A percentile compares a stretch with the other conserved stretches of the same genome.
These are phyloP conservation scores for Fusarium globosum DNA, from an alignment of 2,329 filamentous ascomycete genomes.

Conservation along the genomic window DNA sequence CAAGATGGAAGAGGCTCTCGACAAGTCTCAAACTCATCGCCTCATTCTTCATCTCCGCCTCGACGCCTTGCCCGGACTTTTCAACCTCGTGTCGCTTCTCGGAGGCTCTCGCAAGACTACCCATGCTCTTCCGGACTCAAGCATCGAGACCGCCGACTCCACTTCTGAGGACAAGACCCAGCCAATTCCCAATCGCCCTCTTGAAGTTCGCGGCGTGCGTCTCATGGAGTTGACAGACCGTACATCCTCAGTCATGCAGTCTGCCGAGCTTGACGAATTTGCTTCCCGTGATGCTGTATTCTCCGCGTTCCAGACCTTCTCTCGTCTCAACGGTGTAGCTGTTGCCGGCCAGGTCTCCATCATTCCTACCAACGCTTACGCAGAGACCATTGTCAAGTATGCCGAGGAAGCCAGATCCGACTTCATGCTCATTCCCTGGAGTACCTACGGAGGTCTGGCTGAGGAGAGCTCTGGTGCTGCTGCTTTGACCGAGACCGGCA, in stretches of 20 bases:
- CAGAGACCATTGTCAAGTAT: conserved; percentile 78
- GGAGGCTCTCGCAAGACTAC: conserved; percentile 34
- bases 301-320: conserved; percentile 91
- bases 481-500: conserved; percentile 31
- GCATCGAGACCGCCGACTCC: neutral
- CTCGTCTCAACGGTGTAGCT: conserved; percentile 83
- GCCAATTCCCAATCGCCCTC: conserved; percentile 16
- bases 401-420: conserved; percentile 77
- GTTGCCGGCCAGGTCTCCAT: conserved; percentile 85
- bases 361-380: conserved; percentile 80
- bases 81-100: conserved; percentile 46
- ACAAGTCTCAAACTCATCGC: conserved; percentile 43
- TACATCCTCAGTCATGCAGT: conserved; percentile 94
- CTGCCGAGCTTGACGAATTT: conserved; percentile 82
- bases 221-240: conserved; percentile 90
- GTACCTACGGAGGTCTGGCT: conserved; percentile 78
- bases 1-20: conserved; percentile 43
- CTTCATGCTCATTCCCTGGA: conserved; percentile 89
- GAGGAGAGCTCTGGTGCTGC: conserved; percentile 58
- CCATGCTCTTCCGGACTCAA: neutral
- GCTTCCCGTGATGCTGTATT: conserved; percentile 83
- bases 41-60: conserved; percentile 46
- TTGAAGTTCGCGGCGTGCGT: conserved; percentile 76
- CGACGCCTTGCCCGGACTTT: conserved; percentile 45
- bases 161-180: conserved; percentile 6